Evolutionary conservation across 306 rosid genomes (phyloP).

Genomic region (Vigna radiata): DNA sequence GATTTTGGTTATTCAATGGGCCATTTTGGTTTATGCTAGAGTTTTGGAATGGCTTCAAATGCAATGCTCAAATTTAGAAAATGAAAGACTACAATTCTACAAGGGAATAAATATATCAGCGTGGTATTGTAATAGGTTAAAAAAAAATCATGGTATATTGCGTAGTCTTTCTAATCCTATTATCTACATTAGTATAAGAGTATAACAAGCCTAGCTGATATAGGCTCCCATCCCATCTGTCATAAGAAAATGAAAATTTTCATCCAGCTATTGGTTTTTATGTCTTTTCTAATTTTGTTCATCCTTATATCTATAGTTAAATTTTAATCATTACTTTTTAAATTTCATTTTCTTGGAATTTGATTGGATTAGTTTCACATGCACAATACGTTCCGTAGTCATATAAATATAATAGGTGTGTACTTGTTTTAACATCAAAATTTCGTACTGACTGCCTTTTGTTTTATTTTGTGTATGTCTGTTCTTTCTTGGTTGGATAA

Average conservation of each 20-base stretch:
- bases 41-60: neutral
- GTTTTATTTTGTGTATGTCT: slow-evolving; percentile 10
- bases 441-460: neutral
- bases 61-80: slow-evolving; percentile 16
- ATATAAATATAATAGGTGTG: neutral
- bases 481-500: slow-evolving; percentile 34
- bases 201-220: slow-evolving; percentile 13
- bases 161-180: neutral
- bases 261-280: slow-evolving; percentile 14
- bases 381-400: slow-evolving; percentile 17
- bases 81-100: neutral
- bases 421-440: neutral
- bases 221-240: slow-evolving; percentile 7
- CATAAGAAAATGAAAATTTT: slow-evolving; percentile 13
- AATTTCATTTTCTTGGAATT: slow-evolving; percentile 20
- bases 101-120: slow-evolving; percentile 7
- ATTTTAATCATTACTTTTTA: neutral
- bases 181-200: neutral
- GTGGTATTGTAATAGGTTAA: slow-evolving; percentile 13
- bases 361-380: neutral
- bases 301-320: neutral
- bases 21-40: slow-evolving; percentile 22
- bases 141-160: neutral
- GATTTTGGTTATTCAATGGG: slow-evolving; percentile 31
- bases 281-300: slow-evolving; percentile 7